A percentile compares a stretch with the other conserved stretches of the same genome.
These are phyloP conservation scores for Emmonsia crescens DNA, from an alignment of 2,329 filamentous ascomycete genomes.

Conservation along the genomic window DNA sequence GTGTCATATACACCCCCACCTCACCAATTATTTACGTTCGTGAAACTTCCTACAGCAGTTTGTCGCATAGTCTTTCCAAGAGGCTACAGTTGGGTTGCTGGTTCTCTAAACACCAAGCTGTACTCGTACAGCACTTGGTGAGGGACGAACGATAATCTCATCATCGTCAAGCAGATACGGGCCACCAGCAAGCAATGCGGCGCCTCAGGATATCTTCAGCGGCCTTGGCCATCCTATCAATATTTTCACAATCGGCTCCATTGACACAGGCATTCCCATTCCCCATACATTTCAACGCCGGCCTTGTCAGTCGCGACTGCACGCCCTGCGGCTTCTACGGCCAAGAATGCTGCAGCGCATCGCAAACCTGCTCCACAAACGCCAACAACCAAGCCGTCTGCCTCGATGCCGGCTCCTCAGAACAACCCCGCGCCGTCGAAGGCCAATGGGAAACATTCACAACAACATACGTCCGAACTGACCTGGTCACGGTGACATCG, in stretches of 20 bases:
- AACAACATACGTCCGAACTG: conserved; percentile 46
- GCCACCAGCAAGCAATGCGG: conserved; percentile 1
- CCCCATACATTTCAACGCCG: conserved; percentile 14
- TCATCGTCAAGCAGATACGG: background rate
- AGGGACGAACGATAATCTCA: background rate
- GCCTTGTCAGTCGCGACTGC: conserved; percentile 23
- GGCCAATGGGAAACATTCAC: conserved; percentile 49
- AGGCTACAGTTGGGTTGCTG: background rate
- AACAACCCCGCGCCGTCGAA: conserved; percentile 14
- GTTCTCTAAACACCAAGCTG: background rate
- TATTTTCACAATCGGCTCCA: conserved; percentile 15
- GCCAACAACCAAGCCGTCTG: conserved; percentile 40
- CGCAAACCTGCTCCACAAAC: conserved; percentile 41
- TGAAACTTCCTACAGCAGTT: background rate
- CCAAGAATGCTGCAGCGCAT: conserved; percentile 40
- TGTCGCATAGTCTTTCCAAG: background rate
- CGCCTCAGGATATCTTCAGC: background rate
- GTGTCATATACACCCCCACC: background rate
- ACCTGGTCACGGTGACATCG: conserved; percentile 42
- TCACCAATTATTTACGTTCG: background rate
- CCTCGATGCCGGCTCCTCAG: conserved; percentile 14
- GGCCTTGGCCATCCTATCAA: conserved; percentile 15
- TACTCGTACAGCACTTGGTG: background rate
- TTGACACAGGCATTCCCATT: conserved; percentile 24
- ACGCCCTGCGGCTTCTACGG: conserved; percentile 43